Conservation (phyloP, 2,329 filamentous ascomycete species). For the Cladosporium halotolerans region DNA sequence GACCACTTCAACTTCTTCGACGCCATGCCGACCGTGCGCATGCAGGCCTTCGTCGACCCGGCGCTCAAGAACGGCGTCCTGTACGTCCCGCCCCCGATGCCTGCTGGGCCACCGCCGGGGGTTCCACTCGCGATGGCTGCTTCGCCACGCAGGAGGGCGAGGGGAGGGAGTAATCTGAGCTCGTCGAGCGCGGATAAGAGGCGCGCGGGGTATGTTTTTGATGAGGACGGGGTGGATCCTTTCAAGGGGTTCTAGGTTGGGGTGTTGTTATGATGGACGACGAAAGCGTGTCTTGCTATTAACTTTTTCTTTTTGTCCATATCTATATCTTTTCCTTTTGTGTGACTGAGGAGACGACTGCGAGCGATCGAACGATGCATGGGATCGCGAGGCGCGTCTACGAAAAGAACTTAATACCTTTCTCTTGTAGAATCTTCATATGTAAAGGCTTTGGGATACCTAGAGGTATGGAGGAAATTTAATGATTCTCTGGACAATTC, state of each 20-base stretch:
- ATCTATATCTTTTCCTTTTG: too few species aligned
- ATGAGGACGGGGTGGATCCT: conserved; percentile 30
- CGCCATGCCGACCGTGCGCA: conserved; percentile 81
- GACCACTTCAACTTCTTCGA: conserved; percentile 63
- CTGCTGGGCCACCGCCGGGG: conserved; percentile 9
- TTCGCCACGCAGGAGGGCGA: conserved; percentile 12
- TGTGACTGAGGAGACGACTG: too few species aligned
- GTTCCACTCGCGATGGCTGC: background rate
- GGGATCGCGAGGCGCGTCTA: too few species aligned
- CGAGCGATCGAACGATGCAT: too few species aligned
- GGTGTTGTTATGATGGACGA: too few species aligned
- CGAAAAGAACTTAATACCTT: too few species aligned
- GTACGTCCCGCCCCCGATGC: conserved; percentile 22
- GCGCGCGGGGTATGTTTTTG: conserved; percentile 29
- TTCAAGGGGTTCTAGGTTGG: conserved; percentile 29
- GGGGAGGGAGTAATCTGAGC: conserved; percentile 25
- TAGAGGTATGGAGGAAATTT: too few species aligned
- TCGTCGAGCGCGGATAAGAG: conserved; percentile 26
- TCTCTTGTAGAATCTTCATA: too few species aligned
- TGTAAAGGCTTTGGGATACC: too few species aligned
- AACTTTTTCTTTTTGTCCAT: too few species aligned
- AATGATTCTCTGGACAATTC: too few species aligned
- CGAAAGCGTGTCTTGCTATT: too few species aligned
- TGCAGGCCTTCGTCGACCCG: conserved; percentile 88
- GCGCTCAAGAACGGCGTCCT: conserved; percentile 26